Percentiles rank a stretch among this genome's conserved stretches.
Conservation (phyloP, 225 moss, liverwort and hornwort species). For the Bryoerythrophyllum caledonicum region DNA sequence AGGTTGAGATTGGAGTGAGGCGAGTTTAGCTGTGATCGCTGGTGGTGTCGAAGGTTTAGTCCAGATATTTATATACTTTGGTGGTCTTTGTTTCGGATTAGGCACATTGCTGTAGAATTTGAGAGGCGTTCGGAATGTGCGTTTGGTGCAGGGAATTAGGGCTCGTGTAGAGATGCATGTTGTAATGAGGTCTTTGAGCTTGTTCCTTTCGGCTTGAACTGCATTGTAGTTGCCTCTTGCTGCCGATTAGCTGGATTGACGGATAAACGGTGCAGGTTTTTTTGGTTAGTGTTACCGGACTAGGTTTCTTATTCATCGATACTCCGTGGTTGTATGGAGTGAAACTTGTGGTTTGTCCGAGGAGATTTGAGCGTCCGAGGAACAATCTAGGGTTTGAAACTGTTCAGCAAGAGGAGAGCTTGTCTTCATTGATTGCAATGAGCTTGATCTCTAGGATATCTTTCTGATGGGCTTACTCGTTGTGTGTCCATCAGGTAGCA, state of each 20-base stretch:
- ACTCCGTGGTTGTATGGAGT: background rate
- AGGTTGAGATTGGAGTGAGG: slow-evolving; percentile 10
- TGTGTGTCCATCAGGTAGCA: slow-evolving; percentile 27
- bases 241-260: slow-evolving; percentile 9
- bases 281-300: background rate
- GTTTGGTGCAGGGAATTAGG: slow-evolving; percentile 21
- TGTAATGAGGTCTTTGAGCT: slow-evolving; percentile 1
- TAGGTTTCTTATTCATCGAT: background rate
- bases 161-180: background rate
- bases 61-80: background rate
- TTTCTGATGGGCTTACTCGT: background rate
- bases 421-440: background rate
- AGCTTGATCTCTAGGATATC: slow-evolving; percentile 14
- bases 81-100: background rate
- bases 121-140: background rate
- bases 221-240: background rate
- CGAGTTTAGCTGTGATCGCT: background rate
- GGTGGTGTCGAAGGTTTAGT: background rate
- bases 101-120: background rate
- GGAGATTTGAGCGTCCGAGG: background rate
- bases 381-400: background rate
- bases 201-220: slow-evolving; percentile 10
- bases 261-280: background rate
- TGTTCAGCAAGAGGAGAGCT: slow-evolving; percentile 2
- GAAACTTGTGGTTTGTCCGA: slow-evolving; percentile 6